Conservation (phyloP, 129 eudicot species). For the Scalesia atractyloides region DNA sequence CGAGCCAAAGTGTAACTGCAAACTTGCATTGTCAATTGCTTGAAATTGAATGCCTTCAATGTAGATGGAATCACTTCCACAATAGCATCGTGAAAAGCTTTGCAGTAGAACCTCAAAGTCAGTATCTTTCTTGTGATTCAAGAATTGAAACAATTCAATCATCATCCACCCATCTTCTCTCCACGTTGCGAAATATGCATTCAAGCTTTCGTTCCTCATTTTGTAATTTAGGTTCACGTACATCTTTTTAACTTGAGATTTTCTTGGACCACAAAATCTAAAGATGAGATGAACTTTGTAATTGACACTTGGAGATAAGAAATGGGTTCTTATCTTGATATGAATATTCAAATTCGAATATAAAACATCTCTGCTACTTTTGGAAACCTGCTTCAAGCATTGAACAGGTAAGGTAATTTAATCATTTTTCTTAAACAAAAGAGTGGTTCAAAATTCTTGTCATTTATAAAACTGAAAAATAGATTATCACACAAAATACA, state of each 20-base stretch:
- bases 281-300: neutral
- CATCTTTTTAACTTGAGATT: neutral
- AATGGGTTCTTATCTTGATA: neutral
- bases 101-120: neutral
- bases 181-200: neutral
- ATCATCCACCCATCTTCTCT: constrained; percentile 3
- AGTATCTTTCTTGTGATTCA: neutral
- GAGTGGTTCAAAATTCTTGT: too few species aligned
- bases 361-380: neutral
- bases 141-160: neutral
- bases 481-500: neutral
- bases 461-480: neutral
- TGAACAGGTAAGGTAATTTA: too few species aligned
- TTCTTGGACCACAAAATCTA: neutral
- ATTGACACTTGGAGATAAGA: neutral
- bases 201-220: neutral
- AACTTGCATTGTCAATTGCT: constrained; percentile 6
- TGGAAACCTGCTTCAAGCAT: neutral
- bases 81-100: neutral
- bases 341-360: neutral
- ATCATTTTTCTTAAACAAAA: neutral
- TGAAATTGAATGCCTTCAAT: neutral
- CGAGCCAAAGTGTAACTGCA: neutral
- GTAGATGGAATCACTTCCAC: neutral
- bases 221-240: neutral